Base-by-base conservation (phyloP, 2,329 filamentous ascomycete species). In the Aspergillus hortae region DNA sequence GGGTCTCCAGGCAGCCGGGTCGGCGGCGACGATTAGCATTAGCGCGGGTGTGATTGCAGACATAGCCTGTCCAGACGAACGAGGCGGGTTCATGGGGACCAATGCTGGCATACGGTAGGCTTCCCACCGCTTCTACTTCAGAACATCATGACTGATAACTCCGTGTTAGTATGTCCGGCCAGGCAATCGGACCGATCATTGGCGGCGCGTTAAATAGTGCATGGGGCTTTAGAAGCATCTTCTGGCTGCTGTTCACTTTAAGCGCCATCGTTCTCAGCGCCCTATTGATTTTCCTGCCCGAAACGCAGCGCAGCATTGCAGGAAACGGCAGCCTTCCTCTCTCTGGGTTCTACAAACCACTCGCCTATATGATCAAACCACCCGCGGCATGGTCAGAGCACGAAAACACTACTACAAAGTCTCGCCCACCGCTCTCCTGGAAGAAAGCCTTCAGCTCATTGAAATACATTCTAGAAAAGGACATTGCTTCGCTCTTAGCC, bases 181-280 rank as follows among this genome's bases (percentile, higher is more conserved):
- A 75, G 48, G 72, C 71, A 17, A 61, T 78, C 45, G 75, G 75
- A 4, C 75, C 76, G 4, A 72, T 76, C 4, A 66, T 77, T 43
- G 74, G 75, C 41, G 73, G 74, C 12, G 56, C 65, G 7, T 45
- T 70, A 3, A 62, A 61, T 9, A 58, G 72, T 12, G 71, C 65
- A 44, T 63, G 70, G 36, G 71, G 70, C 0, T 73, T 69, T 64
- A 62, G 61, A 30, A 65, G 64, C 6, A 74, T 74, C 42, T 74
- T 74, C 54, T 73, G 67, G 67, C 66, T 77, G 62, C 64, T 79
- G 54, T 60, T 73, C 55, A 68, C 68, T 6, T 51, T 72, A 4
- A 65, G 70, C 9, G 56, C 61, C 6, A 44, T 74, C 10, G 66
- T 66, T 17, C 58, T 77, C 5, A 12, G 74, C 1, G 64, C 68